Evolutionary conservation across 352 stramenopile genomes (phyloP).

Genomic region (Globisporangium spiculum): DNA sequence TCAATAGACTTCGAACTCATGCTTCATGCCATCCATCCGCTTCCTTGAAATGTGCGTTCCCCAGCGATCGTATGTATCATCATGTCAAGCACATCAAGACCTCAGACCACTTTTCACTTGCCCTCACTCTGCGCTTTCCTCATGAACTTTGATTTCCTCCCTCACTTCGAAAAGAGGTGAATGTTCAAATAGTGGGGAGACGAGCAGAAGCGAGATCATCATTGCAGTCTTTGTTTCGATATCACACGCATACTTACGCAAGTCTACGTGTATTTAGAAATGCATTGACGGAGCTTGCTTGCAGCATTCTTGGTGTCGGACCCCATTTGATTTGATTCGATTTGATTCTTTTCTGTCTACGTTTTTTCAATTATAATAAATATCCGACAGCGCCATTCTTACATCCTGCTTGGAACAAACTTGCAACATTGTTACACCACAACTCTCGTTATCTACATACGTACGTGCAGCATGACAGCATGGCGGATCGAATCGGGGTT

Average conservation of each 20-base stretch:
- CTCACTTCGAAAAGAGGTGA: not conserved
- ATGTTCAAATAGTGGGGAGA: not conserved
- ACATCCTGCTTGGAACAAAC: not conserved
- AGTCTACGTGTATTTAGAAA: not conserved
- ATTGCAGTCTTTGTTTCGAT: not conserved
- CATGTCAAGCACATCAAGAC: too few species aligned
- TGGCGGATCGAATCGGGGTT: not conserved
- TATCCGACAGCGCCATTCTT: not conserved
- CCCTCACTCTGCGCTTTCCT: not conserved
- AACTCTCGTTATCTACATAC: not conserved
- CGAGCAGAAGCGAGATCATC: not conserved
- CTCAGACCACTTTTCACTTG: too few species aligned
- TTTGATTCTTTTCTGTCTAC: constrained; percentile 1
- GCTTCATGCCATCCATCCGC: too few species aligned
- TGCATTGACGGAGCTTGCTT: not conserved
- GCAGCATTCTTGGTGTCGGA: not conserved
- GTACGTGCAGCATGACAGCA: not conserved
- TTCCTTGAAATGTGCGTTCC: too few species aligned
- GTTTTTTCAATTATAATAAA: not conserved
- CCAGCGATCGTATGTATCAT: too few species aligned
- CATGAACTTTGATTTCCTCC: not conserved
- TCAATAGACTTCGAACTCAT: too few species aligned
- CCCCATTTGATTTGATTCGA: not conserved
- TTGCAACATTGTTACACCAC: constrained; percentile 3
- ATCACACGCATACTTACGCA: not conserved